A percentile compares a stretch with the other conserved stretches of the same genome.
phyloP scores from a whole-genome alignment of 106 monocot genomes.

The Phalaenopsis equestris region DNA sequence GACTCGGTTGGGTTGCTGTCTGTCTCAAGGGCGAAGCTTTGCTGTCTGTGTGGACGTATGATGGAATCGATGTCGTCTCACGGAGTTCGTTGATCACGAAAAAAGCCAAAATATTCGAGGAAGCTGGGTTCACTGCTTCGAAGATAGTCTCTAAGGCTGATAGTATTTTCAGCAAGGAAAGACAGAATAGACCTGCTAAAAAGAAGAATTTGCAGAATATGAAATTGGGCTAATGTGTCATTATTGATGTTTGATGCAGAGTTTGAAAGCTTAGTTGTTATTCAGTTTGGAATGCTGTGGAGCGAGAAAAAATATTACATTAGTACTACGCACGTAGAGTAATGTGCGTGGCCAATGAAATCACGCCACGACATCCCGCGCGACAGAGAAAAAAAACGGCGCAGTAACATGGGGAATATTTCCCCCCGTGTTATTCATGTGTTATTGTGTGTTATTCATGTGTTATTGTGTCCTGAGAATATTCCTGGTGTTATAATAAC shows the following conservation, averaged over 20 bases:
- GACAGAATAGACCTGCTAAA: constrained; percentile 16
- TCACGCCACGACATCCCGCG: too few relatives aligned
- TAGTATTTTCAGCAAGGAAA: constrained; percentile 40
- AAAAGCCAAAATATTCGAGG: constrained; percentile 74
- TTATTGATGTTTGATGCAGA: constrained; percentile 3
- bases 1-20: constrained; percentile 88
- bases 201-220: constrained; percentile 8
- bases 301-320: too few relatives aligned
- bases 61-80: constrained; percentile 67
- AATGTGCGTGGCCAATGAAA: too few relatives aligned
- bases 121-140: constrained; percentile 77
- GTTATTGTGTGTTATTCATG: too few relatives aligned
- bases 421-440: too few relatives aligned
- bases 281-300: background rate
- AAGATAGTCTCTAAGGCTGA: constrained; percentile 78
- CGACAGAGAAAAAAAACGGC: too few relatives aligned
- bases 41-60: constrained; percentile 85
- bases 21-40: constrained; percentile 76
- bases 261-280: background rate
- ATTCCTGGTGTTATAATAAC: too few relatives aligned
- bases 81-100: constrained; percentile 41
- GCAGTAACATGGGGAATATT: too few relatives aligned
- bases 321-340: too few relatives aligned
- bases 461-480: too few relatives aligned
- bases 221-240: background rate